Evolutionary conservation across 2,329 filamentous ascomycete genomes (phyloP).

Genomic region (Fonsecaea erecta): DNA sequence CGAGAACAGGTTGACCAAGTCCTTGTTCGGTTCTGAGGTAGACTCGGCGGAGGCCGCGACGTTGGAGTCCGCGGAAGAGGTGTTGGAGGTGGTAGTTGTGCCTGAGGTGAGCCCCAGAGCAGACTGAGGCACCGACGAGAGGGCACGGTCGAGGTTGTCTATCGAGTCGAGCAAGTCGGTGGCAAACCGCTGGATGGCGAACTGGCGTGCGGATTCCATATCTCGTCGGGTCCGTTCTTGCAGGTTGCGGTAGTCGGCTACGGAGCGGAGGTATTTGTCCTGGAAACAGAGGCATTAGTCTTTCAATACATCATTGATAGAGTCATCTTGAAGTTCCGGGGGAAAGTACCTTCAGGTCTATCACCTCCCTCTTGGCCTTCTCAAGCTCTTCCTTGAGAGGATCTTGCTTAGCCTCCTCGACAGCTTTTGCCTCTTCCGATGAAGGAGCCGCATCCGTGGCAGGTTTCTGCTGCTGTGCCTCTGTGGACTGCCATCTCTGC

Average conservation of each 20-base stretch:
- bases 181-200: slow-evolving; percentile 92
- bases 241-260: slow-evolving; percentile 97
- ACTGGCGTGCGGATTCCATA: slow-evolving; percentile 83
- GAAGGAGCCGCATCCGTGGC: slow-evolving; percentile 48
- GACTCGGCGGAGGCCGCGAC: slow-evolving; percentile 47
- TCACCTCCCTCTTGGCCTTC: slow-evolving; percentile 70
- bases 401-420: slow-evolving; percentile 50
- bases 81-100: slow-evolving; percentile 31
- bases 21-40: slow-evolving; percentile 61
- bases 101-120: slow-evolving; percentile 61
- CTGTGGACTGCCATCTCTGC: slow-evolving; percentile 51
- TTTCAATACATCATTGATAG: not conserved
- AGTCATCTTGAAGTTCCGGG: not conserved
- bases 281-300: slow-evolving; percentile 45
- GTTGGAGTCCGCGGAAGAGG: slow-evolving; percentile 29
- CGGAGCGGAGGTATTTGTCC: slow-evolving; percentile 92
- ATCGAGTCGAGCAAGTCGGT: slow-evolving; percentile 93
- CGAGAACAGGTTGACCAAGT: slow-evolving; percentile 79
- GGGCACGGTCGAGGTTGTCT: slow-evolving; percentile 95
- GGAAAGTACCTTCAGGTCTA: slow-evolving; percentile 79
- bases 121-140: slow-evolving; percentile 75
- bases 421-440: slow-evolving; percentile 50
- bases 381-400: slow-evolving; percentile 69
- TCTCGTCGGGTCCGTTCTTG: slow-evolving; percentile 94
- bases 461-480: slow-evolving; percentile 40